Base-by-base conservation (phyloP, 768 basidiomycete genomes). In the Kwoniella sp. region DNA sequence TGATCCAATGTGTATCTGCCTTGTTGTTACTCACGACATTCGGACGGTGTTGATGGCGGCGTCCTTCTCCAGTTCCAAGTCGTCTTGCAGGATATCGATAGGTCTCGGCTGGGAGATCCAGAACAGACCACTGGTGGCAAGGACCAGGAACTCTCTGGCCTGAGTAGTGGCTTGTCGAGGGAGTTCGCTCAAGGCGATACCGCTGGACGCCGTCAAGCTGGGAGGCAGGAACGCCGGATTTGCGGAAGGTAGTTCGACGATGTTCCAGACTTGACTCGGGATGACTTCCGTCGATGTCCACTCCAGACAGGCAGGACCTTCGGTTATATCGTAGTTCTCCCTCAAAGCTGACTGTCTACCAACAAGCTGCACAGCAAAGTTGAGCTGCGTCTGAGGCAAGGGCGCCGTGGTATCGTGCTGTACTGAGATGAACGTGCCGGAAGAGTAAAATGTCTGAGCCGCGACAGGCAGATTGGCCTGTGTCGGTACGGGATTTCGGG, bases 121-220 rank as follows among this genome's bases (percentile, higher is more conserved):
- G 22, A 88, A 90, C 66, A 96, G 79, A 4, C 93, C 93, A 20
- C 88, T 88, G 72, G 92, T 94, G 5, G 93, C 93, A 55, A 97
- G 82, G 63, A 97, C 85, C 84, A 97, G 87, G 58, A 77, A 77
- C 29, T 70, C 68, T 38, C 73, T 66, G 11, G 67, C 55, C 25
- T 73, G 69, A 5, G 51, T 50, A 25, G 58, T 61, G 29, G 68
- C 58, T 59, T 76, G 73, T 55, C 73, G 58, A 9, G 72, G 34
- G 54, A 77, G 31, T 22, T 73, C 30, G 57, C 65, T 60, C 1
- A 73, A 61, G 28, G 68, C 66, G n/a, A 71, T 66, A 1, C 69
- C 68, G 47, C 65, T 54, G 3, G 45, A 17, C 17, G 28, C 29
- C 7, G 55, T 34, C 60, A 63, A 52, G 47, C 65, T 50, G 5